Evolutionary conservation across 2,329 filamentous ascomycete genomes (phyloP).

Genomic region (Colletotrichum tamarilloi): DNA sequence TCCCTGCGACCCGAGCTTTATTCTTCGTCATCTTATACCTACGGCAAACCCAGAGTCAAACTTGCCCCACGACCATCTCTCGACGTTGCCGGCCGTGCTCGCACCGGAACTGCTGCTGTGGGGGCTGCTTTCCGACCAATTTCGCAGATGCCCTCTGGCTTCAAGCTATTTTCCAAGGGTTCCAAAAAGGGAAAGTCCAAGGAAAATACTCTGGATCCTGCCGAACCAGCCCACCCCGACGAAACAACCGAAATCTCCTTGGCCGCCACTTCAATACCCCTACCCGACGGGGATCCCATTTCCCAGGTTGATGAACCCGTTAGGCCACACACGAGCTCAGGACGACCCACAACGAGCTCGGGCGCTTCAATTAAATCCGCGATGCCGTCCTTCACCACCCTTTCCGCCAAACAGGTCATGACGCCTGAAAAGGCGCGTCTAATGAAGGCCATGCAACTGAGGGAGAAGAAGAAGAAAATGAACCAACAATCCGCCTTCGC

Average conservation of each 20-base stretch:
- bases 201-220: constrained; percentile 43
- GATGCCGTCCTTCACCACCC: constrained; percentile 42
- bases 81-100: constrained; percentile 70
- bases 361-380: constrained; percentile 55
- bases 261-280: constrained; percentile 45
- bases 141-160: constrained; percentile 82
- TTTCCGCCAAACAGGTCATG: constrained; percentile 64
- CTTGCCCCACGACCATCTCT: constrained; percentile 86
- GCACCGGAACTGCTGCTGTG: constrained; percentile 59
- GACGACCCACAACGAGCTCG: constrained; percentile 57
- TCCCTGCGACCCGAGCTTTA: constrained; percentile 63
- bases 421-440: constrained; percentile 91
- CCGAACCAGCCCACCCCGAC: constrained; percentile 48
- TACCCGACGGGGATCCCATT: constrained; percentile 47
- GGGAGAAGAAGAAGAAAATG: constrained; percentile 79
- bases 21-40: constrained; percentile 59
- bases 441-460: constrained; percentile 92
- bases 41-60: constrained; percentile 84
- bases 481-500: constrained; percentile 43
- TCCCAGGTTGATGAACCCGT: constrained; percentile 42
- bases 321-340: constrained; percentile 48
- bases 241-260: constrained; percentile 50
- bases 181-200: constrained; percentile 61
- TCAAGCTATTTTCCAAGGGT: constrained; percentile 75
- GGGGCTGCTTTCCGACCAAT: constrained; percentile 72